Percentiles rank a stretch among this genome's conserved stretches.
These are phyloP conservation scores for Crassisporium funariophilum DNA, from an alignment of 768 basidiomycete genomes.

Conservation along the genomic window DNA sequence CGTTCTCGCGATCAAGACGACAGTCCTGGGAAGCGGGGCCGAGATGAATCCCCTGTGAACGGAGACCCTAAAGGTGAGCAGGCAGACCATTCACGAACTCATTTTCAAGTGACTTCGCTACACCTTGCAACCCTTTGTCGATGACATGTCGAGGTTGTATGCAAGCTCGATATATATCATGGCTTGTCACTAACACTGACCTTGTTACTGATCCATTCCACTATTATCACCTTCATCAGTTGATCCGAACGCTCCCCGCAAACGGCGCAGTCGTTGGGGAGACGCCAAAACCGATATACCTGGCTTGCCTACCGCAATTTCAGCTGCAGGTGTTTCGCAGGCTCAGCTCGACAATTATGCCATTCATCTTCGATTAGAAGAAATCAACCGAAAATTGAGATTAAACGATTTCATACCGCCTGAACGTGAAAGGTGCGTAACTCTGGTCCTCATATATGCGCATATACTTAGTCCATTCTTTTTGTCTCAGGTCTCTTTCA, in stretches of 20 bases:
- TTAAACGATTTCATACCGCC: slow-evolving; percentile 95
- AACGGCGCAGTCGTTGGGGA: slow-evolving; percentile 97
- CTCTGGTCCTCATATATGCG: slow-evolving; percentile 7
- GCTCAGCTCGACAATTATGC: slow-evolving; percentile 98
- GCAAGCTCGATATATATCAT: slow-evolving; percentile 17
- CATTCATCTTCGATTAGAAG: slow-evolving; percentile 92
- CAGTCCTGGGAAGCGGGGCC: slow-evolving; percentile 57
- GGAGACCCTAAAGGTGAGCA: slow-evolving; percentile 78
- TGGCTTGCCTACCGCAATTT: slow-evolving; percentile 92
- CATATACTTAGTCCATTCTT: slow-evolving; percentile 32
- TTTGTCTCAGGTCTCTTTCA: slow-evolving; percentile 74
- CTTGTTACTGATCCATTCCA: slow-evolving; percentile 60
- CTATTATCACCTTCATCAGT: slow-evolving; percentile 55
- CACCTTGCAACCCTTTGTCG: slow-evolving; percentile 35
- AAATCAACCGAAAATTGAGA: slow-evolving; percentile 94
- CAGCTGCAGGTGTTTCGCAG: slow-evolving; percentile 90
- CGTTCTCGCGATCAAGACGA: slow-evolving; percentile 63
- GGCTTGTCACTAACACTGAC: slow-evolving; percentile 47
- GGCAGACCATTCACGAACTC: slow-evolving; percentile 18
- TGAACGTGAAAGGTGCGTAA: slow-evolving; percentile 83
- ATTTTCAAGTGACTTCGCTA: slow-evolving; percentile 20
- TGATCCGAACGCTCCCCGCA: slow-evolving; percentile 86
- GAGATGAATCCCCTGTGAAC: slow-evolving; percentile 66
- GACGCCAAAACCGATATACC: slow-evolving; percentile 91
- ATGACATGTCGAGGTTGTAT: slow-evolving; percentile 31